Evolutionary conservation across 768 basidiomycete species (phyloP), one percentile per base, ranked within the genome.

Genomic region (Lenzites betulinus): DNA sequence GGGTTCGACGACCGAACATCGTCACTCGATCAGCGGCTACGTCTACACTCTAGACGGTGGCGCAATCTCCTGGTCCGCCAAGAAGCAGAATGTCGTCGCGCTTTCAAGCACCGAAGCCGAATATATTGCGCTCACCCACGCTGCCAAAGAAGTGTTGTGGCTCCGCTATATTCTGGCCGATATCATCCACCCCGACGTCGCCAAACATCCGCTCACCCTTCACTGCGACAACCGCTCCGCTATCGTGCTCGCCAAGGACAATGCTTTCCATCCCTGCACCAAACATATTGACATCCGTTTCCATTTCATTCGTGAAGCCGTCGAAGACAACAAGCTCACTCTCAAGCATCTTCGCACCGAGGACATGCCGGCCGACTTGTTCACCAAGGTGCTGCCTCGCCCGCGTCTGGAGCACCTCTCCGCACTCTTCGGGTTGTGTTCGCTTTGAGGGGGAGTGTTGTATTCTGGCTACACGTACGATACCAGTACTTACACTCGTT

Each of bases 21-120:
- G 60, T 1, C 41, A 61, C 15, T 57, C 71, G 16, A 68, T 71
- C 12, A 76, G 59, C 35, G 76, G 72, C 18, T 76, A 64, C 58
- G 71, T 52, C 11, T 76, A 69, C 68, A 67, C 69, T 9, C 51
- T 76, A 39, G 66, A 65, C 23, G 74, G 75, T 0, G 78, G 74
- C 5, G 66, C 75, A 2, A 67, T 83, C 6, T 63, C 70, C 3
- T 84, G 82, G 81, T 66, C 66, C 23, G 74, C 75, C 0, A 70
- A 74, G 48, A 70, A 75, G 48, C 82, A 84, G 58, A 20, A 41
- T 9, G 66, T 70, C 2, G 69, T 78, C 1, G 70, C 77, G 0
- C 65, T 71, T 1, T 78, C 75, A 1, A 76, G 75, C 1, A 71
- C 71, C 0, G 75, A 79, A 56, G 71, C 76, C 2, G 77, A 81